Evolutionary conservation across 2,329 filamentous ascomycete species (phyloP).

Genomic region (Pseudogymnoascus sp.): DNA sequence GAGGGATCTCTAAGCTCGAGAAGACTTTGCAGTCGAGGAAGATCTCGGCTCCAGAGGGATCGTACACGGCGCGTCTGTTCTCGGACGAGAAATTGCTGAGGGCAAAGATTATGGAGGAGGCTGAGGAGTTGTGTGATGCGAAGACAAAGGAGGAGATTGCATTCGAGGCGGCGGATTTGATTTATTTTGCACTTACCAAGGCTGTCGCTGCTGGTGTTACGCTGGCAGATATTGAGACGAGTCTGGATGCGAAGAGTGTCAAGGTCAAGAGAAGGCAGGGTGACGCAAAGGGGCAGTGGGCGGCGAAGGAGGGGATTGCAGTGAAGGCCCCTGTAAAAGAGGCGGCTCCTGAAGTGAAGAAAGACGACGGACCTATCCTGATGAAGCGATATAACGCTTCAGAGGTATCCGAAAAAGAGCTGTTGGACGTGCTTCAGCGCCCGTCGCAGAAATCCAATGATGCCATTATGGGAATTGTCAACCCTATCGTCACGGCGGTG

Average conservation of each 20-base stretch:
- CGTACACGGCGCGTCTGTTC: constrained; percentile 90
- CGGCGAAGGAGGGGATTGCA: constrained; percentile 66
- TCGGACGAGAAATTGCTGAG: constrained; percentile 81
- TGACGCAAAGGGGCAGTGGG: constrained; percentile 91
- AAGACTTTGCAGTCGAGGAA: constrained; percentile 80
- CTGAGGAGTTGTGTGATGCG: constrained; percentile 87
- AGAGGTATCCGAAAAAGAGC: constrained; percentile 53
- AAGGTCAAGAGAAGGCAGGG: constrained; percentile 92
- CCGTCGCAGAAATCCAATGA: constrained; percentile 95
- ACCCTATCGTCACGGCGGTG: constrained; percentile 85
- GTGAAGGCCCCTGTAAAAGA: constrained; percentile 38
- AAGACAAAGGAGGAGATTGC: constrained; percentile 75
- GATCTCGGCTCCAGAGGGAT: constrained; percentile 72
- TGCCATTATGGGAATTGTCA: constrained; percentile 81
- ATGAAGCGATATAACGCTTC: constrained; percentile 75
- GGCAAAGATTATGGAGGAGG: constrained; percentile 98
- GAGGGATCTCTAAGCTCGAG: constrained; percentile 74
- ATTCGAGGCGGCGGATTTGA: constrained; percentile 88
- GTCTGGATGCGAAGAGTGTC: constrained; percentile 85
- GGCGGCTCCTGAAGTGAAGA: constrained; percentile 37
- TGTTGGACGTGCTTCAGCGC: constrained; percentile 70
- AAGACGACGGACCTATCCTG: constrained; percentile 51
- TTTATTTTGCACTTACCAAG: constrained; percentile 93
- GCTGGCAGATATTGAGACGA: constrained; percentile 82
- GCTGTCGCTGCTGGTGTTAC: constrained; percentile 78